phyloP scores from a whole-genome alignment of 257 asterid genomes.

The Salvia rosmarinus region DNA sequence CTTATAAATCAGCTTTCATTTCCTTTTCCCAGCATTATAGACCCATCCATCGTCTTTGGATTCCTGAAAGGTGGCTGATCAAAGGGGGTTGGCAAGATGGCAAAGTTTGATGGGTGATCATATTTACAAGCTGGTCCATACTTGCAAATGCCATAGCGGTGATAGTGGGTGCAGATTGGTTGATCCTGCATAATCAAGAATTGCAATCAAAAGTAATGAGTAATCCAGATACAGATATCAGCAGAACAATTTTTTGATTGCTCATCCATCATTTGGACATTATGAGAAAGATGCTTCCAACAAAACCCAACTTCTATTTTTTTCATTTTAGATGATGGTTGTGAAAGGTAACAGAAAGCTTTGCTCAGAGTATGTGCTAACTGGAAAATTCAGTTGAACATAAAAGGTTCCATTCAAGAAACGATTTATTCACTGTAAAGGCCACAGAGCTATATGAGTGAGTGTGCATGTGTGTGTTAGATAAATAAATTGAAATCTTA shows the following conservation, averaged over 20 bases:
- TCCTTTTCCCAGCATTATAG: slow-evolving; percentile 42
- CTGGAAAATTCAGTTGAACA: not conserved
- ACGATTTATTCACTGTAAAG: not conserved
- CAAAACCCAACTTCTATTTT: not conserved
- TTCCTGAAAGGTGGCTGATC: slow-evolving; percentile 41
- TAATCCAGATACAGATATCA: not conserved
- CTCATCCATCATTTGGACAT: slow-evolving; percentile 10
- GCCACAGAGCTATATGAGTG: not conserved
- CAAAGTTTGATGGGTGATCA: slow-evolving; percentile 73
- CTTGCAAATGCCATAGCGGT: slow-evolving; percentile 90
- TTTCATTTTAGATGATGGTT: not conserved
- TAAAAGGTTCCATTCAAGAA: not conserved
- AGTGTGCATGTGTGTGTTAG: not conserved
- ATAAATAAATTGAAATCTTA: slow-evolving; percentile 49
- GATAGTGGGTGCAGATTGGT: slow-evolving; percentile 74
- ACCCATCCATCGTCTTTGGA: slow-evolving; percentile 38
- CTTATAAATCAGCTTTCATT: slow-evolving; percentile 46
- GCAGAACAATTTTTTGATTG: not conserved
- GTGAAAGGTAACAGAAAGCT: not conserved
- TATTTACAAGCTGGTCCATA: slow-evolving; percentile 85
- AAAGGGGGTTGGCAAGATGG: slow-evolving; percentile 34
- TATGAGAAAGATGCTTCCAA: not conserved
- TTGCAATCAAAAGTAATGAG: not conserved
- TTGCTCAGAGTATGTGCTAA: not conserved
- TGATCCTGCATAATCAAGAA: slow-evolving; percentile 60